phyloP scores from a whole-genome alignment of 2,329 filamentous ascomycete species.

The Aspergillus hortae region DNA sequence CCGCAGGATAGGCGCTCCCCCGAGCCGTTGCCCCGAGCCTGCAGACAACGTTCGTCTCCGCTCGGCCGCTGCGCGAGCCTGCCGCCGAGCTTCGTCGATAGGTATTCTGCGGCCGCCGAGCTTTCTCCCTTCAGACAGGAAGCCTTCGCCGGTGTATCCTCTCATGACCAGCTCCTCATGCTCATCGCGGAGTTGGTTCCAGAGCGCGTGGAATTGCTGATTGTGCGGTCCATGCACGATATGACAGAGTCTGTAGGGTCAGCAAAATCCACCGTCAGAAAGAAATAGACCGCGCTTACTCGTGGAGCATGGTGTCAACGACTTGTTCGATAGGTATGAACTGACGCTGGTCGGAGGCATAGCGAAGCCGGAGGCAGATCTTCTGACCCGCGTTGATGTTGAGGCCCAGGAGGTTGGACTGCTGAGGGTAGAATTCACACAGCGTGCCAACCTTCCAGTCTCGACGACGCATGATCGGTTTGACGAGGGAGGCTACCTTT shows the following conservation, averaged over 20 bases:
- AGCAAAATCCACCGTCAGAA: constrained; percentile 5
- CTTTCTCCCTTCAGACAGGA: constrained; percentile 69
- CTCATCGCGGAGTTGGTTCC: constrained; percentile 86
- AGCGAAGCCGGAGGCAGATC: constrained; percentile 78
- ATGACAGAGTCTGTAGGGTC: constrained; percentile 62
- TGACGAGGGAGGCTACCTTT: constrained; percentile 82
- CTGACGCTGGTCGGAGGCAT: constrained; percentile 67
- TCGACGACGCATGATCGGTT: constrained; percentile 88
- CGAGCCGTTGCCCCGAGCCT: constrained; percentile 69
- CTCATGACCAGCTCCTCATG: constrained; percentile 71
- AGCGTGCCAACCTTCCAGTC: constrained; percentile 76
- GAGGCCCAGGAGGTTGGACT: constrained; percentile 71
- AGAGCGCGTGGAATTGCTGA: constrained; percentile 74
- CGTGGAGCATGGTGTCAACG: constrained; percentile 89
- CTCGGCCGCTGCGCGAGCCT: constrained; percentile 72
- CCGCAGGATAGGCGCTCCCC: constrained; percentile 56
- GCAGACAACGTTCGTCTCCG: constrained; percentile 57
- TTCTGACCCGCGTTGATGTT: constrained; percentile 74
- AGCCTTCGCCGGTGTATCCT: constrained; percentile 88
- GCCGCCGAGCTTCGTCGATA: constrained; percentile 67
- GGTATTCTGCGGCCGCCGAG: constrained; percentile 68
- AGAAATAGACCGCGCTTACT: constrained; percentile 43
- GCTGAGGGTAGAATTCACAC: constrained; percentile 78
- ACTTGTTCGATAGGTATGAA: constrained; percentile 79
- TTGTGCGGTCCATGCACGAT: constrained; percentile 83